Conservation (phyloP, 352 stramenopile species). For the Detonula confervacea region DNA sequence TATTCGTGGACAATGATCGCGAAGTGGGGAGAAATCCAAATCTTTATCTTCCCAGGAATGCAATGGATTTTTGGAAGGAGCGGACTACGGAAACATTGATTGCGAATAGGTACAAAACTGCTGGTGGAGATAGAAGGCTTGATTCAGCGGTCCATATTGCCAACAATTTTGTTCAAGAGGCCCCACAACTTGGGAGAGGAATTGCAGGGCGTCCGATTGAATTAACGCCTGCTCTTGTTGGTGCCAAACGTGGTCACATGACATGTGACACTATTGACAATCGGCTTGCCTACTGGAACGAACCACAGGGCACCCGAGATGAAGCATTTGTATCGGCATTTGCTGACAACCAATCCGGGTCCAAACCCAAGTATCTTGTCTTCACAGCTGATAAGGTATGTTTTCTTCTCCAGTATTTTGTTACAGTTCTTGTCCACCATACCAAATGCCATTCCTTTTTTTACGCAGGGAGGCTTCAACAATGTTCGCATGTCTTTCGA, state of each 20-base stretch:
- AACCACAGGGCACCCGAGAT: conserved; percentile 67
- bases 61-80: conserved; percentile 33
- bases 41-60: conserved; percentile 2
- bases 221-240: conserved; percentile 63
- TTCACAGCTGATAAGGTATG: conserved; percentile 86
- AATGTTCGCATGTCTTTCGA: conserved; percentile 90
- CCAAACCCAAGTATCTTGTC: conserved; percentile 83
- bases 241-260: conserved; percentile 59
- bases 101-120: background rate
- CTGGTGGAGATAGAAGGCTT: background rate
- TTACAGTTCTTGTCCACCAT: background rate
- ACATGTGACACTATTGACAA: conserved; percentile 71
- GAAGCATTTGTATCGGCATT: conserved; percentile 64
- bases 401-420: conserved; percentile 10
- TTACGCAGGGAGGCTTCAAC: conserved; percentile 55
- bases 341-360: conserved; percentile 17
- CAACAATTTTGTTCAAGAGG: background rate
- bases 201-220: background rate
- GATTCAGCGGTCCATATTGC: no score
- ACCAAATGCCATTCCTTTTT: background rate
- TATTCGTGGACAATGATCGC: conserved; percentile 64
- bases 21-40: conserved; percentile 26
- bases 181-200: conserved; percentile 32
- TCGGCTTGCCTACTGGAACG: conserved; percentile 76
- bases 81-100: background rate